These are phyloP conservation scores for Aspergillus taichungensis DNA, from an alignment of 495 filamentous ascomycete genomes.

Conservation along the genomic window DNA sequence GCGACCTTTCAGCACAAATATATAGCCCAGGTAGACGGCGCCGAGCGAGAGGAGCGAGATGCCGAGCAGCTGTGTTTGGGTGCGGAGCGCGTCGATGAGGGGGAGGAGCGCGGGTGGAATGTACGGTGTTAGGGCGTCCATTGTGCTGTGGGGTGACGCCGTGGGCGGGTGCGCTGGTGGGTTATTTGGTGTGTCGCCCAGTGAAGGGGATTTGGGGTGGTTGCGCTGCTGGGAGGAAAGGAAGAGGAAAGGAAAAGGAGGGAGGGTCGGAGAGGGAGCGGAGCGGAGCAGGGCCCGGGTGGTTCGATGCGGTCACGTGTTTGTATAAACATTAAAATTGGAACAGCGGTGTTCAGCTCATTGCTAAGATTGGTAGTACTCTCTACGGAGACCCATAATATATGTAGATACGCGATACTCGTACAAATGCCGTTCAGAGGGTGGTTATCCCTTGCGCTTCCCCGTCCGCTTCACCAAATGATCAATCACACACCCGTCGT, in stretches of 20 bases:
- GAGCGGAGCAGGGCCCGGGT: not conserved
- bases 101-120: constrained; percentile 19
- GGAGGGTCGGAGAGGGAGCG: not conserved
- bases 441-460: constrained; percentile 25
- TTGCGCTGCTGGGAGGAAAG: not conserved
- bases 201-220: no score
- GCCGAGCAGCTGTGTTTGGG: constrained; percentile 15
- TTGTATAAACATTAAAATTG: no score
- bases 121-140: constrained; percentile 21
- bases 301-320: no score
- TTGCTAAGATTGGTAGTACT: no score
- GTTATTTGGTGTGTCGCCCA: no score
- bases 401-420: no score
- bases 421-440: no score
- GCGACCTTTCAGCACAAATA: constrained; percentile 19
- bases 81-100: constrained; percentile 12
- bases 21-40: constrained; percentile 28
- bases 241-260: not conserved
- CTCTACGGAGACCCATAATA: no score
- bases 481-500: constrained; percentile 43
- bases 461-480: constrained; percentile 39
- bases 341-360: no score
- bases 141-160: constrained; percentile 1
- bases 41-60: constrained; percentile 26
- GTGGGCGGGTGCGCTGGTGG: no score